Evolutionary conservation across 352 stramenopile species (phyloP), one percentile per base, ranked within the genome.

Genomic region (Globisporangium lucens): DNA sequence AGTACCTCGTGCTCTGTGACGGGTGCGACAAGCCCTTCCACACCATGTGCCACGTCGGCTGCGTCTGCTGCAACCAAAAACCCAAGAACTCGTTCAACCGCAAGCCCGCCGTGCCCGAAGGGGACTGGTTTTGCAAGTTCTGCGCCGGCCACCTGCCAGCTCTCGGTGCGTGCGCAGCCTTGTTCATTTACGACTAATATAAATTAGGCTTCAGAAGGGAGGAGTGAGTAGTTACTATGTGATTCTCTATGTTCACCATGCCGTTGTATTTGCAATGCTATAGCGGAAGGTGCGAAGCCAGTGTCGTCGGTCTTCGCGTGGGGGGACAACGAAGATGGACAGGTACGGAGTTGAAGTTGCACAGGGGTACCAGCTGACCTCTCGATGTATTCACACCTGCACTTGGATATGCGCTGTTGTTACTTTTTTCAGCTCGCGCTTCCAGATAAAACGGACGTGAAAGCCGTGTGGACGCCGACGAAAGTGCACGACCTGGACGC

Each of bases 71-170:
- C 73, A 78, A 79, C 61, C 75, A 81, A 43, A 92, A 92, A 68
- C 86, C 86, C 58, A 87, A 86, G 69, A 87, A 83, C 75, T 89
- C 82, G 69, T 92, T 92, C 71, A 82, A 80, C 49, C 83, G 83
- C 72, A 89, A 90, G 65, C 83, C 82, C 12, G 72, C 82, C 0
- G 86, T 94, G 63, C 86, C 86, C 36, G 83, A 94, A 29, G 86
- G 86, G 66, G 86, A 94, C 71, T 94, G 86, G 86, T 94, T 92
- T 66, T 92, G 86, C 82, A 94, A 94, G 73, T 91, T 94, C 55
- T 94, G 86, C 66, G 81, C 82, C 13, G 86, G 82, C 27, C 86
- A 76, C 51, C 65, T 89, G 30, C 78, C 84, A 43, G 27, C 68
- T 17, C 75, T 87, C 24, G 75, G 84, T 91, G 41, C 53, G 75